A percentile compares a stretch with the other conserved stretches of the same genome.
phyloP scores from a whole-genome alignment of 179 eudicot genomes.

The Monotropa hypopitys region DNA sequence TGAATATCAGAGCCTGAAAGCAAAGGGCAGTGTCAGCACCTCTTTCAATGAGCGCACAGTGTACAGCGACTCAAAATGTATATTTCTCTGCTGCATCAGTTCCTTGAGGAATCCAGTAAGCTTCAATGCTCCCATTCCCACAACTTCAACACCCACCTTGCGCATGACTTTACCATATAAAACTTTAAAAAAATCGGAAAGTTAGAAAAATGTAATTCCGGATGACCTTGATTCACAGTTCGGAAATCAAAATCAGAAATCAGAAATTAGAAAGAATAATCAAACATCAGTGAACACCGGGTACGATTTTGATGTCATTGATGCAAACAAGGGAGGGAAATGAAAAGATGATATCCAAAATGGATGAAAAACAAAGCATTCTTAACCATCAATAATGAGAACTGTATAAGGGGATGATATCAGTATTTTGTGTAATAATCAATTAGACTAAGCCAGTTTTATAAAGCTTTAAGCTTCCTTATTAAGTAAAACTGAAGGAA shows the following conservation, averaged over 20 bases:
- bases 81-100: constrained; percentile 58
- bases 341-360: background rate
- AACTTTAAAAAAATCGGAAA: constrained; percentile 27
- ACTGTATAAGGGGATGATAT: background rate
- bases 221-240: background rate
- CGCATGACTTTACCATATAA: constrained; percentile 77
- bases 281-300: background rate
- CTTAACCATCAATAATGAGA: background rate
- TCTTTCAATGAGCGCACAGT: constrained; percentile 86
- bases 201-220: background rate
- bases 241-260: background rate
- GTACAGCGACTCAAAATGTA: constrained; percentile 57
- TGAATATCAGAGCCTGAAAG: background rate
- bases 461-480: background rate
- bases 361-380: background rate
- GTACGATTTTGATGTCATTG: background rate
- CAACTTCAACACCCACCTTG: constrained; percentile 74
- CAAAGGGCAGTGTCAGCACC: constrained; percentile 25
- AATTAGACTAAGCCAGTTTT: background rate
- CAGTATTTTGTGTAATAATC: background rate
- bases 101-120: constrained; percentile 77
- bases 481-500: background rate
- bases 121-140: constrained; percentile 82
- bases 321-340: background rate
- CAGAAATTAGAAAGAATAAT: background rate